Evolutionary conservation across 495 filamentous ascomycete species (phyloP).

Genomic region (Lineolata rhizophorae): DNA sequence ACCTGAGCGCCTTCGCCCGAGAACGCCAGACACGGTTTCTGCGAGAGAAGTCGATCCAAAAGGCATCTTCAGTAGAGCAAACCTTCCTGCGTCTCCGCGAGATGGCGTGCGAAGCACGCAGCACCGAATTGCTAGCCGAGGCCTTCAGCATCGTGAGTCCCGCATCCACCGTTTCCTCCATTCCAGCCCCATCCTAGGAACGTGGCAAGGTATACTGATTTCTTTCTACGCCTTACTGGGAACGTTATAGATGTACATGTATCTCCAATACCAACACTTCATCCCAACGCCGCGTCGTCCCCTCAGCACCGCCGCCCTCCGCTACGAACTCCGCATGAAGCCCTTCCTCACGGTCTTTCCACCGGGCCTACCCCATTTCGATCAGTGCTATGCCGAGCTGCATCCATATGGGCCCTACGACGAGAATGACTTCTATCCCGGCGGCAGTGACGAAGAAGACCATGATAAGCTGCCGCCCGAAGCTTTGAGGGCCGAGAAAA

Average conservation of each 20-base stretch:
- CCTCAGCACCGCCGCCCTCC: slow-evolving; percentile 44
- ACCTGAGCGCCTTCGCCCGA: background rate
- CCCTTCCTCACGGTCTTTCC: slow-evolving; percentile 47
- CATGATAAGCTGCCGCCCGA: background rate
- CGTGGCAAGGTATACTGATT: no score
- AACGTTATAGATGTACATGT: slow-evolving; percentile 34
- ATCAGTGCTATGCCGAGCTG: slow-evolving; percentile 29
- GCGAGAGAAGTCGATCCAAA: background rate
- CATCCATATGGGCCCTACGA: slow-evolving; percentile 22
- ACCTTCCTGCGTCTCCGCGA: slow-evolving; percentile 27
- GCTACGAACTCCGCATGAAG: slow-evolving; percentile 82
- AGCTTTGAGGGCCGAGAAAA: no score
- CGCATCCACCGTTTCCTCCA: no score
- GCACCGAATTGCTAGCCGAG: slow-evolving; percentile 24
- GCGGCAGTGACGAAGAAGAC: background rate
- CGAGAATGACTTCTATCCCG: background rate
- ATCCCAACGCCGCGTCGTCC: no score
- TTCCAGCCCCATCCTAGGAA: no score
- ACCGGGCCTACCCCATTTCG: slow-evolving; percentile 46
- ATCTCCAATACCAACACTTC: slow-evolving; percentile 35
- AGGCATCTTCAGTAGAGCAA: background rate
- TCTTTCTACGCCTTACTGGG: background rate
- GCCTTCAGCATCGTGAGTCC: slow-evolving; percentile 34
- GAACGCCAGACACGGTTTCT: background rate
- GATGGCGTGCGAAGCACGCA: slow-evolving; percentile 12